Conservation (phyloP, 31 red algal genomes). For the Asparagopsis taxiformis region DNA sequence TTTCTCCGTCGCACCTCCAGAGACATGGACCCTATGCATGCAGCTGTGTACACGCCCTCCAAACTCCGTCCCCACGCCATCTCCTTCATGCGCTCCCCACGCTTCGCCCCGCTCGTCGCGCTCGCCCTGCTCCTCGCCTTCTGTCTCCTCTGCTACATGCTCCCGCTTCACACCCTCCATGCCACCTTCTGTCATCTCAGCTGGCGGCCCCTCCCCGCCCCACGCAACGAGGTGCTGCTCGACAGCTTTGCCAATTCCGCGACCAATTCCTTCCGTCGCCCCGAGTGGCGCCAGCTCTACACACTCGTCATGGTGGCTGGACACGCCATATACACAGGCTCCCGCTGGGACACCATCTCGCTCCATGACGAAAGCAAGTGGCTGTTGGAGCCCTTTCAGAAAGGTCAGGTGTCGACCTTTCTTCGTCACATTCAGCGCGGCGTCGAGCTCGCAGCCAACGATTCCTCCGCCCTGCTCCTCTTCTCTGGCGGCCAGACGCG, state of each 20-base stretch:
- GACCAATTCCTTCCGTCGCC: conserved; percentile 25
- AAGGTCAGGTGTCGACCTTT: conserved; percentile 73
- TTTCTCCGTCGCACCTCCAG: no score
- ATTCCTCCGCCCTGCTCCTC: conserved; percentile 68
- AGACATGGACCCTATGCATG: no score
- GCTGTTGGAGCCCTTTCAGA: conserved; percentile 77
- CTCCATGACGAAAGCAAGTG: conserved; percentile 73
- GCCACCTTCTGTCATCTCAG: not conserved
- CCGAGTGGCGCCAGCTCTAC: conserved; percentile 15
- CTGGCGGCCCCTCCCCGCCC: not conserved
- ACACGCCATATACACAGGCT: conserved; percentile 75
- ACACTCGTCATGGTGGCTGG: conserved; percentile 90
- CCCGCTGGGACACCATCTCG: conserved; percentile 20
- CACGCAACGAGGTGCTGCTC: conserved; percentile 16
- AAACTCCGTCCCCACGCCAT: no score
- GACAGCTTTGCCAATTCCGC: conserved; percentile 37
- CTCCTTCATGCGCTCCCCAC: not conserved
- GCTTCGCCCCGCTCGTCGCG: not conserved
- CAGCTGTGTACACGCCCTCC: no score
- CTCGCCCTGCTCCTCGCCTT: not conserved
- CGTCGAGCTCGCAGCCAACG: conserved; percentile 59
- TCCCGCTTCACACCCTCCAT: not conserved
- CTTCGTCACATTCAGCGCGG: conserved; percentile 74
- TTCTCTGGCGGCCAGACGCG: conserved; percentile 93
- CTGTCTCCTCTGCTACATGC: conserved; percentile 6